A percentile compares a stretch with the other conserved stretches of the same genome.
Evolutionary conservation across 1,284 basidiomycete species (phyloP).

Genomic region (Trichosporon sp.): DNA sequence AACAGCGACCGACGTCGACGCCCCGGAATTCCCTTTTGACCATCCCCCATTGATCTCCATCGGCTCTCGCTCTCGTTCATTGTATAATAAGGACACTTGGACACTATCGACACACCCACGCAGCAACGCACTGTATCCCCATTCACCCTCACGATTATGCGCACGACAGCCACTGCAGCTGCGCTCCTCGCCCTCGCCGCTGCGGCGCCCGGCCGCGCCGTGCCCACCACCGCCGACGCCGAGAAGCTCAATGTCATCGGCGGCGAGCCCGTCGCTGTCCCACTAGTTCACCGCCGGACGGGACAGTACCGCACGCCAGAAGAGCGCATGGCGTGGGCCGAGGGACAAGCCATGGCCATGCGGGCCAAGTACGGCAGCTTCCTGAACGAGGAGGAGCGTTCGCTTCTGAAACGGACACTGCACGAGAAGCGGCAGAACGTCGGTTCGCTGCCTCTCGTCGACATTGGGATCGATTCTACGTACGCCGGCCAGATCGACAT

Average conservation of each 20-base stretch:
- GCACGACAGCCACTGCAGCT: conserved; percentile 17
- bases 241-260: conserved; percentile 12
- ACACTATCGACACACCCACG: not conserved
- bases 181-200: conserved; percentile 16
- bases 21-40: not conserved
- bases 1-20: not conserved
- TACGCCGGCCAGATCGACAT: conserved; percentile 49
- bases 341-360: conserved; percentile 39
- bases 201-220: not conserved
- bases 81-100: not conserved
- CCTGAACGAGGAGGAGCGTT: conserved; percentile 33
- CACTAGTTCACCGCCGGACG: conserved; percentile 29
- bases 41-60: not conserved
- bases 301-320: conserved; percentile 37
- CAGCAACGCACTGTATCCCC: not conserved
- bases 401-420: conserved; percentile 25
- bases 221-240: conserved; percentile 20
- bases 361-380: conserved; percentile 48
- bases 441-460: conserved; percentile 27
- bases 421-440: conserved; percentile 26
- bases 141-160: not conserved
- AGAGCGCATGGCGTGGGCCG: conserved; percentile 42
- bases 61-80: not conserved
- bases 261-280: conserved; percentile 25
- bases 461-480: conserved; percentile 49